Conservation (phyloP, 2,329 filamentous ascomycete genomes). For the Leptodontidium sp. region DNA sequence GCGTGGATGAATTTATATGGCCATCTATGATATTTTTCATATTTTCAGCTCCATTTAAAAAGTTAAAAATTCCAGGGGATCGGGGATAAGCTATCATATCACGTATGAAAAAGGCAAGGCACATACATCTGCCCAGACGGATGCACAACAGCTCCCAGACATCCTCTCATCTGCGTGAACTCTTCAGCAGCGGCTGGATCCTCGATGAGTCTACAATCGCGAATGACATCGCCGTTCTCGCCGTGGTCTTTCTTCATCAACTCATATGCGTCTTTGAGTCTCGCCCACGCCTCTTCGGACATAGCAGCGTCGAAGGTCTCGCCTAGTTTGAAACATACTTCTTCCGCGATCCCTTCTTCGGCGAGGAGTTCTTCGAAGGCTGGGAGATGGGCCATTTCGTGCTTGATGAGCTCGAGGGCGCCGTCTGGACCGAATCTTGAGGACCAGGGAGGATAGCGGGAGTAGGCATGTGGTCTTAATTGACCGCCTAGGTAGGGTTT, state of each 20-base stretch:
- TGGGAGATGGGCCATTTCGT: no score
- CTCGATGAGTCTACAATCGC: not conserved
- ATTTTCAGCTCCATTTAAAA: no score
- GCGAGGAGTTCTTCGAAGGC: no score
- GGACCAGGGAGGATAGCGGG: no score
- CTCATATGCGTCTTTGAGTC: not conserved
- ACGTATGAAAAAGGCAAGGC: no score
- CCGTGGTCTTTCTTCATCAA: constrained; percentile 8
- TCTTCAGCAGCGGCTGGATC: not conserved
- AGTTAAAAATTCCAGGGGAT: no score
- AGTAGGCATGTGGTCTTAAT: no score
- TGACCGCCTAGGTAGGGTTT: no score
- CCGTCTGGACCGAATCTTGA: no score
- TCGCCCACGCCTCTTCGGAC: constrained; percentile 6
- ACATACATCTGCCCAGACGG: not conserved
- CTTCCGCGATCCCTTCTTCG: no score
- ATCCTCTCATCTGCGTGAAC: constrained; percentile 6
- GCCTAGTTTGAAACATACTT: not conserved
- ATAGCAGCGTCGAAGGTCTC: not conserved
- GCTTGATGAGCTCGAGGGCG: no score
- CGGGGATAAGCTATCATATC: no score
- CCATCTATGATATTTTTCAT: not conserved
- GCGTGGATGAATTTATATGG: constrained; percentile 6
- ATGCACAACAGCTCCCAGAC: constrained; percentile 4
- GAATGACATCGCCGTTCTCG: not conserved